Base-by-base conservation (phyloP, 2,329 filamentous ascomycete species). In the Sporothrix luriei region DNA sequence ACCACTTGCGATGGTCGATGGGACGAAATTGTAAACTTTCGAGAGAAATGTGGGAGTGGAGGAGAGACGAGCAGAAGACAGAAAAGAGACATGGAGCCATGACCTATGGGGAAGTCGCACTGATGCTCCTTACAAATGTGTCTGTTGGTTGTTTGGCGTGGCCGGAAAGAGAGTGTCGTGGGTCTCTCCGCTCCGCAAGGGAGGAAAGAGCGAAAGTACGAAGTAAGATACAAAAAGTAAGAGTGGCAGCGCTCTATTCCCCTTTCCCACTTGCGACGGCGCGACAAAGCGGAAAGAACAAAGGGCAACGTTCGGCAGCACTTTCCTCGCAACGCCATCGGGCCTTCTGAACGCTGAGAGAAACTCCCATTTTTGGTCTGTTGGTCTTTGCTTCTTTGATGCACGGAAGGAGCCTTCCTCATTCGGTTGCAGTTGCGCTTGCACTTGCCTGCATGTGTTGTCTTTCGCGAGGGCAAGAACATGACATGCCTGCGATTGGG, bases 401-500 rank as follows among this genome's bases (percentile, higher is more conserved):
- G 55, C 9, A 46, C 57, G 57, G 21, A 5, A 24, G 26, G 46
- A 16, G 61, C 61, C 24, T 65, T 65, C 61, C 61, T 65, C 3
- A 33, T 65, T 65, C 9, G 43, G 61, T 33, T 46, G 43, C 29
- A 38, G 61, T 48, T 24, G 61, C 10, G 29, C 21, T 65, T 16
- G 61, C 10, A 48, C 21, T 65, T 16, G 61, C 24, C n/a, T 65
- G 61, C 43, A 65, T 49, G 61, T 33, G 43, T 14, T 29, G 24
- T 65, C 14, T 29, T n/a, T 29, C 21, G 59, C 19, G 21, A 62
- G 7, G 21, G 57, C 57, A 62, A 62, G 57, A 62, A 46, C 55
- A 38, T n/a, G 16, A 46, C 55, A 38, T n/a, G 16, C 38, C 19
- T 59, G 29, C 55, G 40, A n/a, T 19, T 21, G 55, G 33, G 29